phyloP scores from a whole-genome alignment of 2,329 filamentous ascomycete genomes.

The Alternaria novae-zelandiae region DNA sequence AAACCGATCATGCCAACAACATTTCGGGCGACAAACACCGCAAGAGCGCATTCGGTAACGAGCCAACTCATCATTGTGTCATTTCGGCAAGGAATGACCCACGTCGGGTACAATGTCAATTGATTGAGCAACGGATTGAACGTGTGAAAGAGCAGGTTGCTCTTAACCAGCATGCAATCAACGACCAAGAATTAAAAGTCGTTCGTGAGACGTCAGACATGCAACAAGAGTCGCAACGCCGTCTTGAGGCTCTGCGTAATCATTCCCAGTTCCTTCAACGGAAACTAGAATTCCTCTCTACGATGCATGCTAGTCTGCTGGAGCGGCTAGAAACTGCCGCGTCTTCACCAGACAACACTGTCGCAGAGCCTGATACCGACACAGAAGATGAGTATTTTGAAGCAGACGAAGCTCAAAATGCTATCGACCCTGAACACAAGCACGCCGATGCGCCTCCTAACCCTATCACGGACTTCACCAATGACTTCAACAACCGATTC shows the following conservation, averaged over 20 bases:
- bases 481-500: conserved; percentile 97
- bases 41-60: conserved; percentile 88
- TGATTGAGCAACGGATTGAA: conserved; percentile 81
- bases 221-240: conserved; percentile 59
- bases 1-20: conserved; percentile 87
- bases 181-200: conserved; percentile 73
- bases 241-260: conserved; percentile 61
- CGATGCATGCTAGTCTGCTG: conserved; percentile 65
- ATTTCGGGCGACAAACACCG: conserved; percentile 81
- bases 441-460: conserved; percentile 65
- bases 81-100: conserved; percentile 81
- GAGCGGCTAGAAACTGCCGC: conserved; percentile 66
- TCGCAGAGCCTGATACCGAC: conserved; percentile 52
- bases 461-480: conserved; percentile 80
- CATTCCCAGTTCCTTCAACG: conserved; percentile 64
- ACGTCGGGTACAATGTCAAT: conserved; percentile 81
- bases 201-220: conserved; percentile 62
- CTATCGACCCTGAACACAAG: conserved; percentile 52
- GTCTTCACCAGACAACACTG: conserved; percentile 62
- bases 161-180: conserved; percentile 73
- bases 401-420: conserved; percentile 61
- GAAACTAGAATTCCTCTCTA: conserved; percentile 65
- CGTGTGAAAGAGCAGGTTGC: conserved; percentile 80
- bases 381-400: conserved; percentile 55
- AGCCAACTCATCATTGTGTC: conserved; percentile 92